Evolutionary conservation across 75 land plant species (phyloP).

Genomic region (Pinus tabuliformis): DNA sequence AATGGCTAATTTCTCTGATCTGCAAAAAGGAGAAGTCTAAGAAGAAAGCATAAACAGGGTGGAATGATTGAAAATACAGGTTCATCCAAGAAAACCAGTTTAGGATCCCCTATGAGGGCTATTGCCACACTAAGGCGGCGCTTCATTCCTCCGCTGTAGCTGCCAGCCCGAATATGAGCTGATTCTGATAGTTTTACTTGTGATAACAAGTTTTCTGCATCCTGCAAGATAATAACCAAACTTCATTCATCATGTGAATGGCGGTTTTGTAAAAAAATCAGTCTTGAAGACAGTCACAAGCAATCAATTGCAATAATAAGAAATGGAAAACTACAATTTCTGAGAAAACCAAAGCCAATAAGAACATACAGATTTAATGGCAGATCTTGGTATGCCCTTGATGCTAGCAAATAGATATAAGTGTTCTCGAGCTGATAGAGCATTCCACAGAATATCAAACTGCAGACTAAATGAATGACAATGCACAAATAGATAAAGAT

Average conservation of each 20-base stretch:
- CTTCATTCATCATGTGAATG: neutral
- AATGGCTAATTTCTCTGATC: no score
- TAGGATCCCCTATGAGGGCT: constrained; percentile 34
- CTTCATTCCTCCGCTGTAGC: constrained; percentile 36
- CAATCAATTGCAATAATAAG: no score
- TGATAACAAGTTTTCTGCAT: constrained; percentile 7
- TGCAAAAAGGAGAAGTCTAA: no score
- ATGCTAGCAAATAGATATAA: constrained; percentile 83
- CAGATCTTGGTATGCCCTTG: constrained; percentile 70
- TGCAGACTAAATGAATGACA: constrained; percentile 13
- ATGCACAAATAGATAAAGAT: neutral
- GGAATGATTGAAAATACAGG: constrained; percentile 13
- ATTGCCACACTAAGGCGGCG: constrained; percentile 33
- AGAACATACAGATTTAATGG: constrained; percentile 55
- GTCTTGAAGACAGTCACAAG: no score
- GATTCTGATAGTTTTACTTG: constrained; percentile 9
- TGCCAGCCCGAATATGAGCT: constrained; percentile 6
- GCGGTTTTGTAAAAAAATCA: no score
- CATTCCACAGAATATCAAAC: constrained; percentile 95
- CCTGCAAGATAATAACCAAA: constrained; percentile 3
- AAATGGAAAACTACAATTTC: no score
- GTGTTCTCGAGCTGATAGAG: constrained; percentile 86
- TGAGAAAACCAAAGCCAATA: no score
- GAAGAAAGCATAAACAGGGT: no score
- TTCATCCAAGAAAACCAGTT: constrained; percentile 31